These are phyloP conservation scores for Talaromyces verruculosus DNA, from an alignment of 2,329 filamentous ascomycete species.

Conservation along the genomic window DNA sequence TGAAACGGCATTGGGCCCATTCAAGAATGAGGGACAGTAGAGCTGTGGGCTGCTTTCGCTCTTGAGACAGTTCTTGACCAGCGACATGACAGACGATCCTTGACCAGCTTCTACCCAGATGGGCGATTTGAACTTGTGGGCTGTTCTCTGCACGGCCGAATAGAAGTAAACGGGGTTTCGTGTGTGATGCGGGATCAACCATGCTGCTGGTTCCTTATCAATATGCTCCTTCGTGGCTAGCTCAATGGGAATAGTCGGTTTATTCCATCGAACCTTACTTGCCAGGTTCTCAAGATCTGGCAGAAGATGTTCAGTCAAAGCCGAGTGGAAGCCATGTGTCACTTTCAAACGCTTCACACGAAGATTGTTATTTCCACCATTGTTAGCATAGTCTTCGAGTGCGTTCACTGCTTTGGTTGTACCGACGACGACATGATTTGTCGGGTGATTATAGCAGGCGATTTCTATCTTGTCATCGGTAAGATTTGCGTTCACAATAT, in stretches of 20 bases:
- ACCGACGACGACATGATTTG: conserved; percentile 48
- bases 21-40: conserved; percentile 15
- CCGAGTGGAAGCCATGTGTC: conserved; percentile 52
- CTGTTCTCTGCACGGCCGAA: conserved; percentile 43
- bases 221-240: conserved; percentile 23
- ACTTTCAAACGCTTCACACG: conserved; percentile 45
- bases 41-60: conserved; percentile 2
- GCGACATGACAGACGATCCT: conserved; percentile 32
- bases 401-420: conserved; percentile 17
- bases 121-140: conserved; percentile 27
- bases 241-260: conserved; percentile 21
- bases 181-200: conserved; percentile 37
- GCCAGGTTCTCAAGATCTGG: conserved; percentile 27
- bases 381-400: background rate
- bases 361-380: conserved; percentile 20
- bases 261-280: conserved; percentile 6
- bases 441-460: conserved; percentile 52
- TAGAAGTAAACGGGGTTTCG: conserved; percentile 49
- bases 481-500: conserved; percentile 13
- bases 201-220: background rate
- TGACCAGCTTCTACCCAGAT: conserved; percentile 49
- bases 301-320: conserved; percentile 41
- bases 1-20: conserved; percentile 6
- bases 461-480: conserved; percentile 31
- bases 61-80: conserved; percentile 8